Evolutionary conservation across 2,329 filamentous ascomycete species (phyloP), one percentile per base, ranked within the genome.

Genomic region (Alternaria ethzedia): DNA sequence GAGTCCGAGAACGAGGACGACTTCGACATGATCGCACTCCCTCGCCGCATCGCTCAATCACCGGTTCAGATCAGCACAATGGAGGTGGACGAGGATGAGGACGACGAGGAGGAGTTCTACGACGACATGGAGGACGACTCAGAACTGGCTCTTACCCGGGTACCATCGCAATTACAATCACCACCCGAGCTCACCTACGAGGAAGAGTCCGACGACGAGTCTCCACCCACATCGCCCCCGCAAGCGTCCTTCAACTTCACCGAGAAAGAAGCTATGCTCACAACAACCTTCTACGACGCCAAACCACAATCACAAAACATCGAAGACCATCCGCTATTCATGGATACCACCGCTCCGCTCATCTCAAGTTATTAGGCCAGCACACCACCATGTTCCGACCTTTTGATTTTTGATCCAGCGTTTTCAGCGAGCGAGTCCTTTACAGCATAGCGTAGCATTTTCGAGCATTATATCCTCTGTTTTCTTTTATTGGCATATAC

Each of bases 1-100:
- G 86, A 88, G 58, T 87, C 84, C 13, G 86, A 87, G 64, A 80
- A 83, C 73, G 85, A 87, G 61, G 84, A 85, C 60, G 83, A 85
- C 66, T 81, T 79, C 67, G 81, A 83, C 71, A 81, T 82, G 75
- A 76, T 83, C 66, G 71, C 81, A 21, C 72, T 82, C 49, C 76
- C 78, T 63, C 77, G 81, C 63, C 78, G 76, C 70, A 75, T 84
- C 55, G 72, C 73, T 51, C 78, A 79, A 64, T 71, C 82, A 69
- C 79, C 79, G 21, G 76, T 84, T 49, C 75, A 80, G 57, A 77
- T 85, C 77, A 79, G 80, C 64, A 82, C 81, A 44, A 77, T 75
- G 58, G 81, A 83, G 69, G 64, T 83, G 21, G 78, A 80, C 20
- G 78, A 82, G 21, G 78, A 80, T 20, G 77, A 81, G 23, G 77